Percentiles rank a stretch among this genome's conserved stretches.
phyloP scores from a whole-genome alignment of 2,329 filamentous ascomycete species.

The Achaetomium macrosporum region DNA sequence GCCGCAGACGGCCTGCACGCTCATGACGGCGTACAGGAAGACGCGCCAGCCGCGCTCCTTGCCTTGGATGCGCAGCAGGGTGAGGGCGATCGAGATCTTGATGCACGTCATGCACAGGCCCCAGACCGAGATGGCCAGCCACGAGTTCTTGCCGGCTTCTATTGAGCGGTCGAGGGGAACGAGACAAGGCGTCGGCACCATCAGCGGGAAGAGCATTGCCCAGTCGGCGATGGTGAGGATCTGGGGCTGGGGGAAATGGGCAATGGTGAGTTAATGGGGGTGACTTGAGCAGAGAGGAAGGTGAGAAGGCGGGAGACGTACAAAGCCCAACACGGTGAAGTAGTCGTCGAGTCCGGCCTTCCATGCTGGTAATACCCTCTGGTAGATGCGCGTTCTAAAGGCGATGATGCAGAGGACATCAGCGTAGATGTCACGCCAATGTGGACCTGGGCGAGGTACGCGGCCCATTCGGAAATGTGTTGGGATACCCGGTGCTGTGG shows the following conservation, averaged over 20 bases:
- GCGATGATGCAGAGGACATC: slow-evolving; percentile 13
- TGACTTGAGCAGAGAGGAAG: not conserved
- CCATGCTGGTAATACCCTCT: slow-evolving; percentile 18
- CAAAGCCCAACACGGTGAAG: slow-evolving; percentile 20
- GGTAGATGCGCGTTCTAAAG: slow-evolving; percentile 20
- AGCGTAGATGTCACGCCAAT: slow-evolving; percentile 15
- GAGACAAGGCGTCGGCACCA: slow-evolving; percentile 5
- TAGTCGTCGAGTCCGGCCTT: slow-evolving; percentile 21
- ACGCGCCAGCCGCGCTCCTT: slow-evolving; percentile 18
- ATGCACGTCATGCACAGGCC: slow-evolving; percentile 23
- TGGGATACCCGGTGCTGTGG: slow-evolving; percentile 4
- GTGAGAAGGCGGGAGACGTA: slow-evolving; percentile 9
- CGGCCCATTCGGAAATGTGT: slow-evolving; percentile 11
- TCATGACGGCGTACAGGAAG: slow-evolving; percentile 21
- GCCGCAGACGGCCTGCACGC: slow-evolving; percentile 16
- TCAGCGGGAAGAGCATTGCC: slow-evolving; percentile 16
- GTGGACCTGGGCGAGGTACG: slow-evolving; percentile 14
- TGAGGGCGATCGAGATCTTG: slow-evolving; percentile 22
- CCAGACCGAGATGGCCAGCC: slow-evolving; percentile 23
- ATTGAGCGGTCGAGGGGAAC: slow-evolving; percentile 9
- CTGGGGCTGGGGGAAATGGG: not conserved
- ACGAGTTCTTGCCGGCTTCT: slow-evolving; percentile 15
- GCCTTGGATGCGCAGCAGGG: slow-evolving; percentile 21
- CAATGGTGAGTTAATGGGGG: too few relatives aligned
- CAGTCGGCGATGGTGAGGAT: slow-evolving; percentile 19